phyloP scores from a whole-genome alignment of 768 basidiomycete species.

The Phaffia tasmanica region DNA sequence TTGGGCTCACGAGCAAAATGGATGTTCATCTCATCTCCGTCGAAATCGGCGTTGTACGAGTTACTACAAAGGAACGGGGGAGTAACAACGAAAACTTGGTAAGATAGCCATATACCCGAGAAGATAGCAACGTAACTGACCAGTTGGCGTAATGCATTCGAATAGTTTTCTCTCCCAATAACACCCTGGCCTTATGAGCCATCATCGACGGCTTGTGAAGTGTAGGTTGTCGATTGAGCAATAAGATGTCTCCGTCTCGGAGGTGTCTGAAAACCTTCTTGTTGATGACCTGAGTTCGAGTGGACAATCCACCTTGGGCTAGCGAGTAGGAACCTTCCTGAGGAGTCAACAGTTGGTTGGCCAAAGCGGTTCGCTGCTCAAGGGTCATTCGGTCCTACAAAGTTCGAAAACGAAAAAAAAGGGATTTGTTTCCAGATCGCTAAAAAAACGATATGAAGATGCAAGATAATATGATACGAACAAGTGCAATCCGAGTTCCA shows the following conservation, averaged over 20 bases:
- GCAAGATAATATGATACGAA: too few species aligned
- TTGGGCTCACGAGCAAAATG: constrained; percentile 78
- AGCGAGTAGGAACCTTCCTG: constrained; percentile 52
- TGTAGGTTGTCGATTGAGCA: constrained; percentile 95
- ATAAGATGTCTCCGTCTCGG: constrained; percentile 83
- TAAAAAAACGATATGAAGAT: constrained; percentile 6
- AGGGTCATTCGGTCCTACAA: constrained; percentile 66
- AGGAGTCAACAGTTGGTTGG: constrained; percentile 87
- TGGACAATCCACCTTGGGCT: constrained; percentile 47
- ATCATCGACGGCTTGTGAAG: constrained; percentile 99
- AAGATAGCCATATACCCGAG: background rate
- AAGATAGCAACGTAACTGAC: constrained; percentile 40
- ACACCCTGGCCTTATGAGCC: constrained; percentile 82
- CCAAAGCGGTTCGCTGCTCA: constrained; percentile 87
- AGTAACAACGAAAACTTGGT: constrained; percentile 26
- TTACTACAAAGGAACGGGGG: constrained; percentile 48
- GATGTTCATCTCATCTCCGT: constrained; percentile 99
- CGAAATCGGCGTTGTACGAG: constrained; percentile 95
- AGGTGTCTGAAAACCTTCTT: constrained; percentile 97
- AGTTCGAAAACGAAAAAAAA: background rate
- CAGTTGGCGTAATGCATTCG: constrained; percentile 99
- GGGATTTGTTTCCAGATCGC: background rate
- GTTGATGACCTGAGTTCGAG: constrained; percentile 68
- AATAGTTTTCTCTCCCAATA: constrained; percentile 95
- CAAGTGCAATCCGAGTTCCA: constrained; percentile 72